Percentiles rank a stretch among this genome's conserved stretches.
Conservation (phyloP, 108 stramenopile genomes). For the Cyclotella baltica region DNA sequence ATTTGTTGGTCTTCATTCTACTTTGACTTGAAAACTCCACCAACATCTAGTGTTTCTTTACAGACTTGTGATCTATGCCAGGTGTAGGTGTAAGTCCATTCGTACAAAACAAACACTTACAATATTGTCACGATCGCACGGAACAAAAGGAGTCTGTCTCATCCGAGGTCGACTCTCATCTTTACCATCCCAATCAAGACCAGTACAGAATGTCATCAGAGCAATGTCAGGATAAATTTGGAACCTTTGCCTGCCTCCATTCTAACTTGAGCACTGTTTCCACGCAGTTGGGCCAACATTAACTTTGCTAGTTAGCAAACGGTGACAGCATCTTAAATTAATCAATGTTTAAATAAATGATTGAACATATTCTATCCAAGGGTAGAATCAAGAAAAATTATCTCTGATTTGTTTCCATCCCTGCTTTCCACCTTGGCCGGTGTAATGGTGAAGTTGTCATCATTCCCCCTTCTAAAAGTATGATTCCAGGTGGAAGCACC, state of each 20-base stretch:
- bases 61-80: background rate
- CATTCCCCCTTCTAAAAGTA: too few species aligned
- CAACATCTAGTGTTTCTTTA: background rate
- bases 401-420: too few species aligned
- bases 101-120: slow-evolving; percentile 30
- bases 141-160: slow-evolving; percentile 15
- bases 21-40: slow-evolving; percentile 5
- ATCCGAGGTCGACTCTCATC: slow-evolving; percentile 10
- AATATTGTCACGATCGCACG: slow-evolving; percentile 17
- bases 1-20: background rate
- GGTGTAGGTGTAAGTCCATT: slow-evolving; percentile 1
- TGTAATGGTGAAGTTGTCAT: too few species aligned
- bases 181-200: slow-evolving; percentile 16
- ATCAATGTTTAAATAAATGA: too few species aligned
- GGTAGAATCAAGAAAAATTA: too few species aligned
- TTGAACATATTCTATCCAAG: too few species aligned
- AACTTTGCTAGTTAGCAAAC: background rate
- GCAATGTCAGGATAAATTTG: slow-evolving; percentile 20
- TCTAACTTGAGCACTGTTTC: background rate
- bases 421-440: too few species aligned
- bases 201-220: slow-evolving; percentile 21
- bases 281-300: background rate
- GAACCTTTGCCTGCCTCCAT: slow-evolving; percentile 5
- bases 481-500: too few species aligned
- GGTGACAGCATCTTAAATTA: too few species aligned